These are phyloP conservation scores for Termitomyces sp. DNA, from an alignment of 768 basidiomycete species.

Conservation along the genomic window DNA sequence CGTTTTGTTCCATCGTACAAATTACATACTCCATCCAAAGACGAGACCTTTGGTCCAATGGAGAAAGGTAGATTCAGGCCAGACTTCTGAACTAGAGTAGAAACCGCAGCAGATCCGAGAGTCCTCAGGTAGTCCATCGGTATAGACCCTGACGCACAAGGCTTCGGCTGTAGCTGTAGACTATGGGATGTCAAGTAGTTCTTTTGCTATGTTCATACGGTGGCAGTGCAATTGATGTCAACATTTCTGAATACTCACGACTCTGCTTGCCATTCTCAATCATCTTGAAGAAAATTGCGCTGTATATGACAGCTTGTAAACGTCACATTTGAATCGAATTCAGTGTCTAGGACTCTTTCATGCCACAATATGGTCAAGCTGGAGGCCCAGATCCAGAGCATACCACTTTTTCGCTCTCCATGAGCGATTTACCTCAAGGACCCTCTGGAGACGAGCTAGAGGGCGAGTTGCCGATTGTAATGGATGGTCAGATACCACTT, in stretches of 20 bases:
- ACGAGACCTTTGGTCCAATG: constrained; percentile 65
- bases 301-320: background rate
- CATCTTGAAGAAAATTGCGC: background rate
- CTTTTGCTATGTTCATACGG: background rate
- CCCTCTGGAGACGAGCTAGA: constrained; percentile 54
- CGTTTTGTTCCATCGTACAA: constrained; percentile 86
- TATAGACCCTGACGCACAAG: background rate
- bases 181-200: background rate
- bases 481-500: constrained; percentile 69
- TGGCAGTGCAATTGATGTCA: constrained; percentile 6
- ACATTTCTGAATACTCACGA: background rate
- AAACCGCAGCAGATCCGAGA: constrained; percentile 82
- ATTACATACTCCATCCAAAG: constrained; percentile 73
- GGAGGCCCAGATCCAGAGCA: background rate
- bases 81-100: constrained; percentile 87
- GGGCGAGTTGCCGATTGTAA: constrained; percentile 65
- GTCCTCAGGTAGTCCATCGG: constrained; percentile 79
- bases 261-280: background rate
- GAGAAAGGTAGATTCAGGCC: constrained; percentile 87
- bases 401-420: background rate
- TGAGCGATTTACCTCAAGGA: constrained; percentile 9
- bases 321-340: background rate
- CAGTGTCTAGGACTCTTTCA: background rate
- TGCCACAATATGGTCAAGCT: constrained; percentile 9
- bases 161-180: background rate